These are phyloP conservation scores for Lecanicillium sp. DNA, from an alignment of 2,329 filamentous ascomycete genomes.

Conservation along the genomic window DNA sequence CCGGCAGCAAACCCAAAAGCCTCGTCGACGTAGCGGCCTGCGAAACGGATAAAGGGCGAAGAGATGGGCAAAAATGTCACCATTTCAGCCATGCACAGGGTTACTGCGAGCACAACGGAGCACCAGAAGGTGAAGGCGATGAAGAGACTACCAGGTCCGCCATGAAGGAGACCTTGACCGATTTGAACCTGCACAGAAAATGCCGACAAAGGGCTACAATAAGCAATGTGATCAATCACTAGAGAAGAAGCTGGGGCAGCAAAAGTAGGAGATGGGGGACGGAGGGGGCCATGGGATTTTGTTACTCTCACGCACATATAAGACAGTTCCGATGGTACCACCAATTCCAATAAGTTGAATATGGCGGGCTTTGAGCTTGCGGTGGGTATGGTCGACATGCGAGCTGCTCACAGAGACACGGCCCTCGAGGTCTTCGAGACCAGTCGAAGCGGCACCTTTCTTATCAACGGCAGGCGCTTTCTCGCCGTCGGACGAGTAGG, in stretches of 20 bases:
- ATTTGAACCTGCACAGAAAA: conserved; percentile 38
- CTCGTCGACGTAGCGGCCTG: conserved; percentile 67
- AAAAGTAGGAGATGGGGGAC: conserved; percentile 13
- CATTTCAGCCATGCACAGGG: conserved; percentile 63
- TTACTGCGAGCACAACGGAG: conserved; percentile 52
- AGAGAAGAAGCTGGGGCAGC: too few relatives aligned
- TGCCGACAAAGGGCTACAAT: conserved; percentile 11
- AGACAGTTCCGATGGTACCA: conserved; percentile 55
- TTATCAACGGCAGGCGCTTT: conserved; percentile 7
- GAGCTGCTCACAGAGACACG: conserved; percentile 13
- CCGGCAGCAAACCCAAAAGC: conserved; percentile 66
- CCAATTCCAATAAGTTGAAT: conserved; percentile 57
- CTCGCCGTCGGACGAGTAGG: conserved; percentile 17
- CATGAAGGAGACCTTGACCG: conserved; percentile 48
- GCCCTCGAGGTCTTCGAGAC: conserved; percentile 2
- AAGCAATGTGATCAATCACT: neutral
- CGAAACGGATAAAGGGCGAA: conserved; percentile 71
- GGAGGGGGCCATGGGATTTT: neutral
- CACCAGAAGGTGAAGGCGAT: conserved; percentile 56
- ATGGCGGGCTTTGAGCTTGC: conserved; percentile 46
- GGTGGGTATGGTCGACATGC: conserved; percentile 36
- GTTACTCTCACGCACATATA: conserved; percentile 36
- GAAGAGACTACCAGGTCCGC: conserved; percentile 51
- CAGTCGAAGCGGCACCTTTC: neutral
- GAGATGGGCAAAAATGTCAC: conserved; percentile 70